Evolutionary conservation across 169 alveolate genomes (phyloP).

Genomic region (Plasmodium gallinaceum): DNA sequence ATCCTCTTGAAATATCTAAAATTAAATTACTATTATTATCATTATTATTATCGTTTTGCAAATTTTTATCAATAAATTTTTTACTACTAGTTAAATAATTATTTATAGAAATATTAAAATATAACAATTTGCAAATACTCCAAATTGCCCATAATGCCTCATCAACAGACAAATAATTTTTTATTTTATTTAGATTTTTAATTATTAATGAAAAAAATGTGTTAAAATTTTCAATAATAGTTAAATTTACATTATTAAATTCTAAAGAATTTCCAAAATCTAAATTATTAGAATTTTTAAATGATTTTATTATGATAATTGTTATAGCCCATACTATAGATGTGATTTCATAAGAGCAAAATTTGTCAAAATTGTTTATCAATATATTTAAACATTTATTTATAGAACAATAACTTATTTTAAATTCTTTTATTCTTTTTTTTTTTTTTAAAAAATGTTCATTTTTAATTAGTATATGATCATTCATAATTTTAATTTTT

Average conservation of each 20-base stretch:
- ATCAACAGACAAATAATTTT: constrained; percentile 49
- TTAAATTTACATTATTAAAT: neutral
- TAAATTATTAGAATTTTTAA: constrained; percentile 16
- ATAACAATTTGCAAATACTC: constrained; percentile 44
- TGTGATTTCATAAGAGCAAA: constrained; percentile 55
- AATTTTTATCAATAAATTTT: neutral
- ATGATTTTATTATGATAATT: constrained; percentile 20
- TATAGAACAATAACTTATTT: neutral
- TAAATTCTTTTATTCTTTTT: constrained; percentile 25
- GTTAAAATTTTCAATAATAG: constrained; percentile 11
- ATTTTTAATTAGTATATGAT: constrained; percentile 26
- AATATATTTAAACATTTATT: constrained; percentile 28
- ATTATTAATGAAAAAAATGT: constrained; percentile 29
- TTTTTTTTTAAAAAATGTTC: neutral
- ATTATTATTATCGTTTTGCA: neutral
- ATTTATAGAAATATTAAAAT: constrained; percentile 21
- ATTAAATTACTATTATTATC: too few species aligned
- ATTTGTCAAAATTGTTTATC: constrained; percentile 29
- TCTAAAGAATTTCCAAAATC: neutral
- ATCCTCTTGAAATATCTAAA: neutral
- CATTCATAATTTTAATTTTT: constrained; percentile 15
- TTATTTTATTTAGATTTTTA: constrained; percentile 21
- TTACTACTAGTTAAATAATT: neutral
- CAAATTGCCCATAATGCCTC: constrained; percentile 67
- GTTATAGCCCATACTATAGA: constrained; percentile 66